Percentiles rank a stretch among this genome's conserved stretches.
Conservation (phyloP, 2,329 filamentous ascomycete species). For the Biscogniauxia sp. region DNA sequence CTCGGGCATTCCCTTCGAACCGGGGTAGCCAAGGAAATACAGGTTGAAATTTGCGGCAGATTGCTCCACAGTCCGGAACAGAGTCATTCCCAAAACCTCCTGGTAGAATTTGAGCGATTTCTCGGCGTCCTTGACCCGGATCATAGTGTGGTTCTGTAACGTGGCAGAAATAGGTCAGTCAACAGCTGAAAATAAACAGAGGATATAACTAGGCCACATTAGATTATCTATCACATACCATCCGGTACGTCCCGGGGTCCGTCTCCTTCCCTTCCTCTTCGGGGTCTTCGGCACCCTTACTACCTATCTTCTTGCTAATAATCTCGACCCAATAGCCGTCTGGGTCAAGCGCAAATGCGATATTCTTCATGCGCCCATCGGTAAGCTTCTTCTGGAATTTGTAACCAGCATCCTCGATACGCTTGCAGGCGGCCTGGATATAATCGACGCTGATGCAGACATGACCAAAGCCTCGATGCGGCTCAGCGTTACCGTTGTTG, state of each 20-base stretch:
- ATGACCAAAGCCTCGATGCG: slow-evolving; percentile 80
- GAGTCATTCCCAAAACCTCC: slow-evolving; percentile 84
- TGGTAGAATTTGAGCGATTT: slow-evolving; percentile 77
- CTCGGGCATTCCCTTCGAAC: slow-evolving; percentile 50
- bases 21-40: slow-evolving; percentile 86
- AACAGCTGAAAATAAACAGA: not conserved
- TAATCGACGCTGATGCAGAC: slow-evolving; percentile 80
- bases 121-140: slow-evolving; percentile 81
- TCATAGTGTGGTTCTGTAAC: slow-evolving; percentile 81
- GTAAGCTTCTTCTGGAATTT: slow-evolving; percentile 92
- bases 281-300: slow-evolving; percentile 54
- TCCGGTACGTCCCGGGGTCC: slow-evolving; percentile 71
- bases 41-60: slow-evolving; percentile 75
- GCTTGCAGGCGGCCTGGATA: slow-evolving; percentile 84
- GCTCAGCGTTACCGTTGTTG: slow-evolving; percentile 89
- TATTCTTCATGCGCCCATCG: slow-evolving; percentile 82
- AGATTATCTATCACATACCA: slow-evolving; percentile 41
- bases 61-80: slow-evolving; percentile 71
- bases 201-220: not conserved
- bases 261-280: slow-evolving; percentile 71
- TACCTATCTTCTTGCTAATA: slow-evolving; percentile 63
- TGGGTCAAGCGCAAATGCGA: slow-evolving; percentile 87
- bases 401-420: slow-evolving; percentile 87
- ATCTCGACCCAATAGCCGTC: slow-evolving; percentile 88
- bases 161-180: slow-evolving; percentile 1